These are phyloP conservation scores for Areca catechu DNA, from an alignment of 176 grass and related monocot genomes.

Conservation along the genomic window DNA sequence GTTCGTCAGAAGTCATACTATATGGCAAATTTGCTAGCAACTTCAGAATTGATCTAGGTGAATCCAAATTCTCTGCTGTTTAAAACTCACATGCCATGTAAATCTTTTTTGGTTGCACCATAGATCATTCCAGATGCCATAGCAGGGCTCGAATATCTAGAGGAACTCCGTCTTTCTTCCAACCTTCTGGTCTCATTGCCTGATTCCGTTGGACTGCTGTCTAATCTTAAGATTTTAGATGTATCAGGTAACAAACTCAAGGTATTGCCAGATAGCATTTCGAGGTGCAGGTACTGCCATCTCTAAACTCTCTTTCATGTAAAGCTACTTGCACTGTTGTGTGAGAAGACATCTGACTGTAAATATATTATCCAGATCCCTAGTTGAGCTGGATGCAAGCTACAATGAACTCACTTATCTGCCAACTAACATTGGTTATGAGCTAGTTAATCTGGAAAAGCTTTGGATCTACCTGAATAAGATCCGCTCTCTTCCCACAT, in stretches of 20 bases:
- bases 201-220: slow-evolving; percentile 73
- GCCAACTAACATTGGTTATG: slow-evolving; percentile 69
- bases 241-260: slow-evolving; percentile 80
- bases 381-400: slow-evolving; percentile 71
- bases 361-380: slow-evolving; percentile 26
- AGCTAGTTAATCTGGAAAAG: slow-evolving; percentile 46
- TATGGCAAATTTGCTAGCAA: no score
- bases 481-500: slow-evolving; percentile 69
- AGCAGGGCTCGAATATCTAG: slow-evolving; percentile 51
- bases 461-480: slow-evolving; percentile 85
- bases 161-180: slow-evolving; percentile 53
- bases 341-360: no score
- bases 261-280: slow-evolving; percentile 84
- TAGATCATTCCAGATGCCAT: slow-evolving; percentile 90
- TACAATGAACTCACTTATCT: slow-evolving; percentile 76
- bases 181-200: slow-evolving; percentile 60
- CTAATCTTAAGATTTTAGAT: slow-evolving; percentile 74
- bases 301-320: no score
- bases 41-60: no score
- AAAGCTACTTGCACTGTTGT: no score
- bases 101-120: no score
- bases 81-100: no score
- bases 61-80: no score
- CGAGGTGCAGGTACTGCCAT: slow-evolving; percentile 58
- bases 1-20: no score